Percentiles rank a stretch among this genome's conserved stretches.
Conservation (phyloP, 2,329 filamentous ascomycete genomes). For the Epichloe elymi region DNA sequence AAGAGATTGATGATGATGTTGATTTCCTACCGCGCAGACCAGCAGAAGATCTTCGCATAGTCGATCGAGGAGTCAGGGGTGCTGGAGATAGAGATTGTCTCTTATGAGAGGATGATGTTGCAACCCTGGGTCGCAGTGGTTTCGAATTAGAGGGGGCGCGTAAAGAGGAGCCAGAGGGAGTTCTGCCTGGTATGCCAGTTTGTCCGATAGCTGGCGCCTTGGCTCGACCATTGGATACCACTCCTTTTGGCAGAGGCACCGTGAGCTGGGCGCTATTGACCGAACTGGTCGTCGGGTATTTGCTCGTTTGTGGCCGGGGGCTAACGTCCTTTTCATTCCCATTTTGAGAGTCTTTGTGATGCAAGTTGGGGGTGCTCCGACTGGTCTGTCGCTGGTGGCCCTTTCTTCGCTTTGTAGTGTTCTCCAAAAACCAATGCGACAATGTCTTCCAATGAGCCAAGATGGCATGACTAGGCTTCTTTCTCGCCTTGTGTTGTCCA, state of each 20-base stretch:
- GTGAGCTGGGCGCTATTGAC: slow-evolving; percentile 22
- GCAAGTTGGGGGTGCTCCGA: slow-evolving; percentile 46
- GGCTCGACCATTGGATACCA: slow-evolving; percentile 37
- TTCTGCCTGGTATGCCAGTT: slow-evolving; percentile 9
- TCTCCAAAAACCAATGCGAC: slow-evolving; percentile 51
- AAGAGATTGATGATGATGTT: slow-evolving; percentile 89
- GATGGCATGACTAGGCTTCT: slow-evolving; percentile 45
- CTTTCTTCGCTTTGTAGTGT: slow-evolving; percentile 39
- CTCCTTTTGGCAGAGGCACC: slow-evolving; percentile 34
- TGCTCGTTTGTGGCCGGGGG: slow-evolving; percentile 45
- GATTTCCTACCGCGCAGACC: slow-evolving; percentile 87
- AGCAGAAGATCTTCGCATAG: slow-evolving; percentile 67
- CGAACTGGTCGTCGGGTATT: slow-evolving; percentile 32
- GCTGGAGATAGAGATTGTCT: slow-evolving; percentile 75
- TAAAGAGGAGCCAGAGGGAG: slow-evolving; percentile 11
- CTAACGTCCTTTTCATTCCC: slow-evolving; percentile 37
- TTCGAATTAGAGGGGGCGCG: slow-evolving; percentile 16
- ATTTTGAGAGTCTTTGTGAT: slow-evolving; percentile 34
- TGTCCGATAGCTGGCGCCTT: slow-evolving; percentile 14
- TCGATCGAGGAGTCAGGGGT: slow-evolving; percentile 77
- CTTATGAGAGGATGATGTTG: slow-evolving; percentile 37
- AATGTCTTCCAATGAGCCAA: slow-evolving; percentile 50
- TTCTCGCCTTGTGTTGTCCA: slow-evolving; percentile 34
- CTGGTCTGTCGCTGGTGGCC: slow-evolving; percentile 36
- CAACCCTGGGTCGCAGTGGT: slow-evolving; percentile 16